Evolutionary conservation across 768 basidiomycete species (phyloP).

Genomic region (Chalciporus sphaerocephalus): DNA sequence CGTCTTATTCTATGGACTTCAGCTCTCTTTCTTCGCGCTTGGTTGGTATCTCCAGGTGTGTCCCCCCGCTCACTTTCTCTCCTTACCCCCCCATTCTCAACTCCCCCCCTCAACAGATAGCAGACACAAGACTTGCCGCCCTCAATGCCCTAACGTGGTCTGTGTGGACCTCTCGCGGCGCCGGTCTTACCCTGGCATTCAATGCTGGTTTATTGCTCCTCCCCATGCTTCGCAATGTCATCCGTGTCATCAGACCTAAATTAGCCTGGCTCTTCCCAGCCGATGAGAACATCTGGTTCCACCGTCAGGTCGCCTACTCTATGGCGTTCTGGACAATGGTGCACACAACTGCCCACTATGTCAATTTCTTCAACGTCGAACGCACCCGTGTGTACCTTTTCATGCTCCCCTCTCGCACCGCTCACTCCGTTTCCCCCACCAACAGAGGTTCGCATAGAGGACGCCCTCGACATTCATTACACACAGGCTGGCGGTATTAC

Average conservation of each 20-base stretch:
- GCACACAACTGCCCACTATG: conserved; percentile 90
- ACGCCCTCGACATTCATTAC: conserved; percentile 83
- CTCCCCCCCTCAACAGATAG: conserved; percentile 38
- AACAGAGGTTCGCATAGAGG: conserved; percentile 73
- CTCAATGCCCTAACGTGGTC: conserved; percentile 80
- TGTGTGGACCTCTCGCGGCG: conserved; percentile 88
- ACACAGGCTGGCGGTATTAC: conserved; percentile 87
- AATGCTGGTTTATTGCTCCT: conserved; percentile 83
- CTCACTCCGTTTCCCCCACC: not conserved
- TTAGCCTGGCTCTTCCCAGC: conserved; percentile 83
- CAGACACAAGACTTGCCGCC: conserved; percentile 59
- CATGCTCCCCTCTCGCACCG: not conserved
- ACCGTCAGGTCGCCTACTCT: conserved; percentile 90
- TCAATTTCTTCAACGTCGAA: conserved; percentile 92
- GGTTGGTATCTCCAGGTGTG: conserved; percentile 85
- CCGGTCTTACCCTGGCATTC: conserved; percentile 84
- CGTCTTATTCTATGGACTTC: conserved; percentile 74
- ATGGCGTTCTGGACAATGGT: conserved; percentile 92
- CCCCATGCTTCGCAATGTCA: conserved; percentile 85
- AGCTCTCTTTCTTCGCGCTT: conserved; percentile 69
- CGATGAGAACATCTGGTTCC: conserved; percentile 96
- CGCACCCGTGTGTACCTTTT: conserved; percentile 58
- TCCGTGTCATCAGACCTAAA: conserved; percentile 77
- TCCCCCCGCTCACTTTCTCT: not conserved
- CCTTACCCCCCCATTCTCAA: conserved; percentile 2